Evolutionary conservation across 2,329 filamentous ascomycete species (phyloP).

Genomic region (Phaeosphaeria sp.): DNA sequence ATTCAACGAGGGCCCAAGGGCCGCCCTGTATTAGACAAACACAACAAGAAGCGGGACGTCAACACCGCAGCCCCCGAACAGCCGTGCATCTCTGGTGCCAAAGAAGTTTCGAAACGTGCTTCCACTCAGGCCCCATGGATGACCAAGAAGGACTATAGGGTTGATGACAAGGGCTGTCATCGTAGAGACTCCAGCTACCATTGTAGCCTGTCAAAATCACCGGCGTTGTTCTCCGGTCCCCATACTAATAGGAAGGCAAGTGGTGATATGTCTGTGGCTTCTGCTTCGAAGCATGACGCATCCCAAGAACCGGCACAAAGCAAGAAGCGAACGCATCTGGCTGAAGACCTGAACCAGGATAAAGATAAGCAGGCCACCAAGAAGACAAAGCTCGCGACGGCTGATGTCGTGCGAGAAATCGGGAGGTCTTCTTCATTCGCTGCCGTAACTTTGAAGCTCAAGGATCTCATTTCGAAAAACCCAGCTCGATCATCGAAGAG

Average conservation of each 20-base stretch:
- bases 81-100: background rate
- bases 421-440: background rate
- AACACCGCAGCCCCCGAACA: background rate
- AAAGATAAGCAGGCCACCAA: background rate
- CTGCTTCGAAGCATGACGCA: background rate
- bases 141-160: background rate
- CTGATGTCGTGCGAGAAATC: background rate
- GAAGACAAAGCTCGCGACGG: background rate
- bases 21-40: background rate
- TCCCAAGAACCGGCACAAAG: background rate
- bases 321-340: background rate
- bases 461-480: no score
- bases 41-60: background rate
- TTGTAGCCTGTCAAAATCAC: background rate
- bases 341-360: background rate
- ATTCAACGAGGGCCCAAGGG: background rate
- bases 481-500: no score
- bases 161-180: background rate
- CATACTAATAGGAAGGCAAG: background rate
- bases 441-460: background rate
- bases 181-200: background rate
- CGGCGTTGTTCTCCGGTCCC: background rate
- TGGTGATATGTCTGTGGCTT: background rate
- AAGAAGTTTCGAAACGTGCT: background rate
- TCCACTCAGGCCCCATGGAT: background rate